Evolutionary conservation across 768 basidiomycete genomes (phyloP).

Genomic region (Trametes gibbosa): DNA sequence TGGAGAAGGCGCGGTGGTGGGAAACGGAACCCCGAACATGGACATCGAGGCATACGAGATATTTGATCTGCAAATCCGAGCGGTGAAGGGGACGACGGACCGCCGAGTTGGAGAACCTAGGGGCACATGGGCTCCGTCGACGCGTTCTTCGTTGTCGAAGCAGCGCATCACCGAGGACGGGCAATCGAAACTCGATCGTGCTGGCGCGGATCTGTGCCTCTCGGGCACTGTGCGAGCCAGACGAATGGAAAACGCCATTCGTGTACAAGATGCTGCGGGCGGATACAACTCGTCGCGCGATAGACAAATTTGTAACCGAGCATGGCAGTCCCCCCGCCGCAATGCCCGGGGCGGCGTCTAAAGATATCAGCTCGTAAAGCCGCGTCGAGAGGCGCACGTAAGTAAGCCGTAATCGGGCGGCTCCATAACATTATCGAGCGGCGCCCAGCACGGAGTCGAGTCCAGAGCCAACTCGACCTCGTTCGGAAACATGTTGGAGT

Average conservation of each 20-base stretch:
- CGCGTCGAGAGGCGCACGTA: neutral
- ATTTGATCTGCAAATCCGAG: neutral
- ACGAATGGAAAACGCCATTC: neutral
- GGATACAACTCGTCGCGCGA: too few relatives aligned
- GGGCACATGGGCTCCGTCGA: conserved; percentile 6
- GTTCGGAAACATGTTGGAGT: too few relatives aligned
- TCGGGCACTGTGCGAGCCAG: neutral
- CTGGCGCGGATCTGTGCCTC: conserved; percentile 1
- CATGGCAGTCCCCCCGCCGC: neutral
- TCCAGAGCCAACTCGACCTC: too few relatives aligned
- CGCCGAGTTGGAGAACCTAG: neutral
- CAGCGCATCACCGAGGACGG: conserved; percentile 1
- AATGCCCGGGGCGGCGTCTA: neutral
- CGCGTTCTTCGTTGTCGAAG: conserved; percentile 2
- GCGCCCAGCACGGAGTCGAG: too few relatives aligned
- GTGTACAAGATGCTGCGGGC: neutral
- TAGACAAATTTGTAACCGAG: neutral
- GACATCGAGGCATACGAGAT: neutral
- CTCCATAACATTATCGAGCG: too few relatives aligned
- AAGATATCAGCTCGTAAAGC: neutral
- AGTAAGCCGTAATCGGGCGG: neutral
- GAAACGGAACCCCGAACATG: neutral
- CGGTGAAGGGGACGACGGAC: conserved; percentile 7
- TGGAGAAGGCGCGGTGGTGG: neutral
- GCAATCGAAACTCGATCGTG: conserved; percentile 3